Base-by-base conservation (phyloP, 2,329 filamentous ascomycete species). In the Penicillium sp. region DNA sequence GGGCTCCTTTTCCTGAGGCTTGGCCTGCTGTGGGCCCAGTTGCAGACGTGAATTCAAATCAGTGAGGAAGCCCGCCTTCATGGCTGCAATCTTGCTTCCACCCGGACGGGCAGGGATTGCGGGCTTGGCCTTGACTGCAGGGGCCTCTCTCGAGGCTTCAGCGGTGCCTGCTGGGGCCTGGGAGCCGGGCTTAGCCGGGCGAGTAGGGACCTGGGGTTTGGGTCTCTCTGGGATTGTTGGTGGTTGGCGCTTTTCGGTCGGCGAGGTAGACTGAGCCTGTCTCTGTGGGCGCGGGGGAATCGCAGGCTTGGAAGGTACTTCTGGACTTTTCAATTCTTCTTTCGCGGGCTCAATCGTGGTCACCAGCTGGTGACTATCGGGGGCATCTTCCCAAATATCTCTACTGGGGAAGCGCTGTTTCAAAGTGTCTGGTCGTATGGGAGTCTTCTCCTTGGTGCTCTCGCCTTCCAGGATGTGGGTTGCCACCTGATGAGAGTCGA, bases 351-450 rank as follows among this genome's bases (percentile, higher is more conserved):
- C 63, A 57, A 79, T 40, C 73, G 88, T 92, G 0, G 92, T 89
- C 66, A 91, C 86, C 21, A 95, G 82, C 60, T 88, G 82, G 54
- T 89, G 82, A 66, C 90, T 93, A 65, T 96, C 91, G 1, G 93
- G 93, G 0, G 84, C 86, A 71, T 97, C 93, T 75, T 97, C 93
- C 93, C 93, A 97, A 40, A 97, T 86, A 73, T 97, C 93, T 52
- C 86, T 86, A 70, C 92, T 96, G 0, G 93, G 93, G 71, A 97
- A 97, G 13, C 91, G 85, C 49, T 87, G 86, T 55, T 85, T 79
- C 25, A 65, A 41, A 62, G 82, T 69, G 16, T 77, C 78, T 6
- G 87, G 83, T 23, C 87, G 75, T 18, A 65, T 56, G 16, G 72
- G 65, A 5, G 21, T 4, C 13, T 58, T 60, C 1, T 69, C 66